Evolutionary conservation across 805 yeast species (phyloP), one percentile per base, ranked within the genome.

Genomic region (Zygoascus tannicola): DNA sequence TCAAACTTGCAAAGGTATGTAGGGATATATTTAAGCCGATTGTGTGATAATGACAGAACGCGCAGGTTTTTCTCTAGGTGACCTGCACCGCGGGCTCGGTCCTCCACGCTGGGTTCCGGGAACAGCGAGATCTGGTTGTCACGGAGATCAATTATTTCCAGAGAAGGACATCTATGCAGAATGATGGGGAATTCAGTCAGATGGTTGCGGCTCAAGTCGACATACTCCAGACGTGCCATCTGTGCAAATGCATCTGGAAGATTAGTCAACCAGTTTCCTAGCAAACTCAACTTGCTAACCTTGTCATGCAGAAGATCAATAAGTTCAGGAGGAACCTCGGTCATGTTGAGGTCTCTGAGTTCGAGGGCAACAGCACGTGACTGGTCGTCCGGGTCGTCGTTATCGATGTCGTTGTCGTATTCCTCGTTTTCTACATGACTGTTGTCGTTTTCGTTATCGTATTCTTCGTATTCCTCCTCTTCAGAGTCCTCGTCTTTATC

Each of bases 91-190:
- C 63, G 57, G 10, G 38, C 21, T 8, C 30, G 30, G 7, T 26
- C 10, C 12, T 26, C 30, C 7, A 7, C 10, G 10, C 10, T 26
- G 10, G 30, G 30, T 3, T 57, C 47, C 1, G 85, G 81, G 14
- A 84, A 59, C 3, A 54, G 50, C n/a, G 59, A 56, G 22, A 84
- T 61, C 21, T 57, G 59, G 56, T 84, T 84, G 32, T 66, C 61
- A 18, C 86, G 77, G 18, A 83, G 58, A 59, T 84, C 90, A 35
- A 84, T 60, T 41, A 78, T 77, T 53, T 81, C 88, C 44, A 84
- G 62, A 5, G 68, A 65, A 10, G 55, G 53, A 34, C 72, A 66
- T 18, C 46, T 49, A 32, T 52, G 50, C 22, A 66, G 48, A 1
- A 62, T 59, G 1, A 53, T 58, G 0, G 94, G 87, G 37, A 84